Base-by-base conservation (phyloP, 257 asterid species). In the Fraxinus americana region DNA sequence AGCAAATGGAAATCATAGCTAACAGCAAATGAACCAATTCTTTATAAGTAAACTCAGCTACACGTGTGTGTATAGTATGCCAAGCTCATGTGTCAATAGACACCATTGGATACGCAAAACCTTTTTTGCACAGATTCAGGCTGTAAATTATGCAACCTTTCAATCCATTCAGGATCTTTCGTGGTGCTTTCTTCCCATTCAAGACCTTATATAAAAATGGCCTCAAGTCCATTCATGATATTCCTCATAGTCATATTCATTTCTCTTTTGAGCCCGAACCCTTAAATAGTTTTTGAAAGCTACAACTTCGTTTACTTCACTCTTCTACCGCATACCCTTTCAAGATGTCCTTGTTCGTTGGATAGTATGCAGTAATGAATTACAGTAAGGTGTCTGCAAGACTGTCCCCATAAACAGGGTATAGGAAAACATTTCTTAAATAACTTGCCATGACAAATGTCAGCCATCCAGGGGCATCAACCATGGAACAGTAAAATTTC, bases 401-500 rank as follows among this genome's bases (percentile, higher is more conserved):
- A 39, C 13, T 39, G 45, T 39, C 45, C 45, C 45, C 45, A 50
- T 50, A 5, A 5, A 50, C 17, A 12, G 59, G 59, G n/a, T 50
- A 50, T 14, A 12, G n/a, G 21, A 50, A 50, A 11, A 50, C 21
- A 50, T 39, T 39, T 12, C 59, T 57, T 52, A 68, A 63, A 71
- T 57, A 25, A 14, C 80, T 52, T 72, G 52, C 61, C 77, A 52
- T 12, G 25, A 75, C 17, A 43, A 43, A 43, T 43, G 52, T 43
- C 52, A 16, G 25, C 21, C 29, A 68, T 67, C 39, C 75, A 38
- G 41, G 57, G 79, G 39, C 45, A 30, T 38, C 23, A 76, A 75
- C 66, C 50, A 48, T 59, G 35, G 39, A 74, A 52, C 25, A 12
- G 63, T 48, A 67, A 66, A 36, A 35, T 66, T 67, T 45, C 79